Conservation (phyloP, 2,329 filamentous ascomycete species). For the Sarocladiaceae sp. region DNA sequence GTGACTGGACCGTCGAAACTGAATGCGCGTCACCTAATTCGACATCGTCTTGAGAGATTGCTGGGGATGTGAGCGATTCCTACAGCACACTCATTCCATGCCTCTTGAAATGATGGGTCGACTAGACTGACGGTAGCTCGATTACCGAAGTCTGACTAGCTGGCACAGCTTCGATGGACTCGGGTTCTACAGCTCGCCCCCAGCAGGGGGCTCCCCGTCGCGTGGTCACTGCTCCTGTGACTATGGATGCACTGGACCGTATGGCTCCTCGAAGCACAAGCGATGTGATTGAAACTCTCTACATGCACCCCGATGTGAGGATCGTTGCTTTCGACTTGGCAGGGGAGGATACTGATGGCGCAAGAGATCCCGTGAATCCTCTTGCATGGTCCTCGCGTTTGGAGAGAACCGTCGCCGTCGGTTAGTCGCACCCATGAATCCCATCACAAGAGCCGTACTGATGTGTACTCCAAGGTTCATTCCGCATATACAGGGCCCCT, state of each 20-base stretch:
- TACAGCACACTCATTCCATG: too few species aligned
- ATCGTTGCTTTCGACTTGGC: constrained; percentile 54
- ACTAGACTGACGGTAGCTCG: too few species aligned
- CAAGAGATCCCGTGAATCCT: constrained; percentile 25
- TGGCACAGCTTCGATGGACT: constrained; percentile 4
- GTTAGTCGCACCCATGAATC: constrained; percentile 38
- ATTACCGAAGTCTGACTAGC: too few species aligned
- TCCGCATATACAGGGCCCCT: constrained; percentile 80
- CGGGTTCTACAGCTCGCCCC: neutral
- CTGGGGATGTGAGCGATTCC: too few species aligned
- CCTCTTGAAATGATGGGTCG: too few species aligned
- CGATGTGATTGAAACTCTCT: constrained; percentile 58
- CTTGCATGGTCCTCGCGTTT: constrained; percentile 69
- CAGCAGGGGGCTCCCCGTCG: constrained; percentile 6
- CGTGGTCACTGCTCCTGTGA: constrained; percentile 6
- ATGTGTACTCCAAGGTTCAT: constrained; percentile 44
- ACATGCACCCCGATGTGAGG: constrained; percentile 65
- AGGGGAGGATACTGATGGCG: constrained; percentile 20
- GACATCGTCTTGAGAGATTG: too few species aligned
- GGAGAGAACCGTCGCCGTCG: constrained; percentile 74
- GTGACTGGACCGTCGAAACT: too few species aligned
- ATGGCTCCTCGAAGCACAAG: neutral
- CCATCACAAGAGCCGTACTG: neutral
- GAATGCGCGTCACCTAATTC: too few species aligned
- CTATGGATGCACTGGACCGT: too few species aligned